A percentile compares a stretch with the other conserved stretches of the same genome.
Evolutionary conservation across 2,329 filamentous ascomycete species (phyloP).

Genomic region (Microdochium bolleyi): DNA sequence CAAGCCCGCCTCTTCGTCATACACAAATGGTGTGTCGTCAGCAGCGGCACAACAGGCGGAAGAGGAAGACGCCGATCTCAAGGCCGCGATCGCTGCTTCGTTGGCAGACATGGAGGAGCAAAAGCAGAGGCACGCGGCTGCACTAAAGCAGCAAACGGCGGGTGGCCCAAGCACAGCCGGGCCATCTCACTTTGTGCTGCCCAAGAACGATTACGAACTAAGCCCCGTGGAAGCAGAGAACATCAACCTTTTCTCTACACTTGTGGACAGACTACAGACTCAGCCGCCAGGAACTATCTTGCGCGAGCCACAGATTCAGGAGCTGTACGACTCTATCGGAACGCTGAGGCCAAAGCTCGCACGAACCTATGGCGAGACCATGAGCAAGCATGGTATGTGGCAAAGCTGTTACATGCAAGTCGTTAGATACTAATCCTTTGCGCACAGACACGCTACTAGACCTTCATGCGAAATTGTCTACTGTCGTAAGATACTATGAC

Average conservation of each 20-base stretch:
- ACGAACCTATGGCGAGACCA: slow-evolving; percentile 93
- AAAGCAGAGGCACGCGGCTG: slow-evolving; percentile 81
- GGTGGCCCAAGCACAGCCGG: slow-evolving; percentile 38
- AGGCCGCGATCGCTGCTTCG: slow-evolving; percentile 91
- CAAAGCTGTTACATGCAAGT: neutral
- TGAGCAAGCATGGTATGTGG: slow-evolving; percentile 91
- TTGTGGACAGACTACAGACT: slow-evolving; percentile 90
- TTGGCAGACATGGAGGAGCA: slow-evolving; percentile 97
- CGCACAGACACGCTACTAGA: slow-evolving; percentile 78
- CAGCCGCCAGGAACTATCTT: slow-evolving; percentile 93
- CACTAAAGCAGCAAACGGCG: slow-evolving; percentile 70
- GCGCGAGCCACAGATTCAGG: slow-evolving; percentile 95
- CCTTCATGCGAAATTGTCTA: slow-evolving; percentile 88
- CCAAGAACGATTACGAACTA: slow-evolving; percentile 91
- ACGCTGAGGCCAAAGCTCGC: slow-evolving; percentile 86
- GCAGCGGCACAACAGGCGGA: slow-evolving; percentile 46
- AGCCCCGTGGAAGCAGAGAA: slow-evolving; percentile 93
- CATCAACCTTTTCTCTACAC: slow-evolving; percentile 88
- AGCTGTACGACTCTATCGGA: slow-evolving; percentile 96
- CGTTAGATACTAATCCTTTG: slow-evolving; percentile 20
- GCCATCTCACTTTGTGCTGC: slow-evolving; percentile 48
- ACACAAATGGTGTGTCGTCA: slow-evolving; percentile 25
- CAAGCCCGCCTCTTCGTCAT: slow-evolving; percentile 16
- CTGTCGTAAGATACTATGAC: slow-evolving; percentile 95
- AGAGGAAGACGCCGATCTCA: slow-evolving; percentile 87